A percentile compares a stretch with the other conserved stretches of the same genome.
phyloP scores from a whole-genome alignment of 2,329 filamentous ascomycete species.

The Akanthomyces uredinophilus region DNA sequence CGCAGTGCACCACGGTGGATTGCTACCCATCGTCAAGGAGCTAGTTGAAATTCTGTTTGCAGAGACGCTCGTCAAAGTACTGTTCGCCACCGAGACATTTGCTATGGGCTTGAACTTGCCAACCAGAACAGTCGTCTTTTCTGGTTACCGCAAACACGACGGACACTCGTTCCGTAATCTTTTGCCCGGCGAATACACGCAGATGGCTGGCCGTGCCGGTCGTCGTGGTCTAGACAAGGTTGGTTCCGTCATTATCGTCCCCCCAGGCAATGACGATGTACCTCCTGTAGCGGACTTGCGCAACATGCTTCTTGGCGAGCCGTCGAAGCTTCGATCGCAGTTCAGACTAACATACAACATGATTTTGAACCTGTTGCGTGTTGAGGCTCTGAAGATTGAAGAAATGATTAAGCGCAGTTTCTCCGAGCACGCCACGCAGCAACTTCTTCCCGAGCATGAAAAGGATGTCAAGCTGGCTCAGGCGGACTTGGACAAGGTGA shows the following conservation, averaged over 20 bases:
- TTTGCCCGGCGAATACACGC: slow-evolving; percentile 91
- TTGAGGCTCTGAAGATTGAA: slow-evolving; percentile 96
- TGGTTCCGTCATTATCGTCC: slow-evolving; percentile 90
- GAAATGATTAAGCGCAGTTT: slow-evolving; percentile 99
- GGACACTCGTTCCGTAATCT: slow-evolving; percentile 88
- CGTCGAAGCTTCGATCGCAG: slow-evolving; percentile 90
- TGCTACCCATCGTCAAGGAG: slow-evolving; percentile 95
- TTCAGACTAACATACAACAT: slow-evolving; percentile 99
- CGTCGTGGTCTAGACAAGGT: slow-evolving; percentile 88
- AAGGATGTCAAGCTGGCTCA: slow-evolving; percentile 90
- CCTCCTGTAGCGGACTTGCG: slow-evolving; percentile 77
- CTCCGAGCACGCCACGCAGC: slow-evolving; percentile 95
- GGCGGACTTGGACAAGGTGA: slow-evolving; percentile 84
- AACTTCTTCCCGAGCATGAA: slow-evolving; percentile 88
- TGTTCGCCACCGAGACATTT: slow-evolving; percentile 97
- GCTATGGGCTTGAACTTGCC: slow-evolving; percentile 97
- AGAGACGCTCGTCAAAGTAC: slow-evolving; percentile 88
- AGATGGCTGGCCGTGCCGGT: slow-evolving; percentile 95
- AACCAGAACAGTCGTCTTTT: slow-evolving; percentile 94
- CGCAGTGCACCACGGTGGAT: slow-evolving; percentile 90
- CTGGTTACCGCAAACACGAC: slow-evolving; percentile 93
- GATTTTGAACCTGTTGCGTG: slow-evolving; percentile 91
- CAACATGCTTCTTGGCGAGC: slow-evolving; percentile 93
- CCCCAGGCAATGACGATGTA: slow-evolving; percentile 72
- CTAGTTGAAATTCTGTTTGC: slow-evolving; percentile 96